A percentile compares a stretch with the other conserved stretches of the same genome.
These are phyloP conservation scores for Suillus alpinus DNA, from an alignment of 768 basidiomycete species.

Conservation along the genomic window DNA sequence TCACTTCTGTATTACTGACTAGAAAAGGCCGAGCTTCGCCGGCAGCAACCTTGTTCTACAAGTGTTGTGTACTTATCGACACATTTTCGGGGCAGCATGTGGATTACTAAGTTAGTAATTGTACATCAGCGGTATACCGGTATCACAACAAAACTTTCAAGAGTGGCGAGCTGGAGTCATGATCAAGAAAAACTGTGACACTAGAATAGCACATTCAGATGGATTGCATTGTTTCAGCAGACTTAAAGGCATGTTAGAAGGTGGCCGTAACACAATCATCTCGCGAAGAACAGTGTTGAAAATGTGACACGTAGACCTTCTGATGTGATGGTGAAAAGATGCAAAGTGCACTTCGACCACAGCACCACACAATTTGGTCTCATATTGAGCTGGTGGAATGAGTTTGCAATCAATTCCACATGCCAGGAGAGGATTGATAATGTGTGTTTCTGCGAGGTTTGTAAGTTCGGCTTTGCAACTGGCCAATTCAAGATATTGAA, in stretches of 20 bases:
- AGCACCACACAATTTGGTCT: not conserved
- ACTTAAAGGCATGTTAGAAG: not conserved
- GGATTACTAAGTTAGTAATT: not conserved
- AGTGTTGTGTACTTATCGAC: not conserved
- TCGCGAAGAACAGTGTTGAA: not conserved
- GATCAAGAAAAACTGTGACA: no score
- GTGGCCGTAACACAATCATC: not conserved
- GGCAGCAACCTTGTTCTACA: not conserved
- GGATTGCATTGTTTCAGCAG: not conserved
- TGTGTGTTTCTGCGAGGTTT: not conserved
- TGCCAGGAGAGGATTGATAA: constrained; percentile 1
- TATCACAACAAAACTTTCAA: no score
- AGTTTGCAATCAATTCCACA: not conserved
- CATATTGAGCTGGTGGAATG: not conserved
- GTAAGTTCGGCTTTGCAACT: not conserved
- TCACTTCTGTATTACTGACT: not conserved
- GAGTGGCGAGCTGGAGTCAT: no score
- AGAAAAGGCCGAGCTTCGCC: not conserved
- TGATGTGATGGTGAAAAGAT: constrained; percentile 4
- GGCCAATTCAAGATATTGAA: constrained; percentile 1
- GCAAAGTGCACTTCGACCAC: constrained; percentile 3
- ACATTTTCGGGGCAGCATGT: not conserved
- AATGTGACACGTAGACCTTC: not conserved
- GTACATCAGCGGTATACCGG: no score
- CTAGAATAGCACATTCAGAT: no score